A percentile compares a stretch with the other conserved stretches of the same genome.
Evolutionary conservation across 768 basidiomycete species (phyloP).

Genomic region (Daedalea quercina): DNA sequence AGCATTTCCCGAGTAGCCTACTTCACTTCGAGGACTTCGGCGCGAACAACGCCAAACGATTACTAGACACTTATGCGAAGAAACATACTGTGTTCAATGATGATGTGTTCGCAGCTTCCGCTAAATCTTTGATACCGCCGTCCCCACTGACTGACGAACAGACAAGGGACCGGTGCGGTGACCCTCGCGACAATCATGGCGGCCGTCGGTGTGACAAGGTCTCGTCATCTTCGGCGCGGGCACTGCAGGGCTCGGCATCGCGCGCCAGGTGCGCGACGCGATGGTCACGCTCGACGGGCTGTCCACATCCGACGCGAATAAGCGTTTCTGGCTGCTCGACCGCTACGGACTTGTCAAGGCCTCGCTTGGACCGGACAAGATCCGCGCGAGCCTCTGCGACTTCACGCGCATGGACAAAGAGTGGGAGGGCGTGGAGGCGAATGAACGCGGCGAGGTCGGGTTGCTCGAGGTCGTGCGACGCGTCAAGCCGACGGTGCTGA

Average conservation of each 20-base stretch:
- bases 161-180: slow-evolving; percentile 74
- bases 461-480: slow-evolving; percentile 66
- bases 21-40: slow-evolving; percentile 88
- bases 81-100: slow-evolving; percentile 75
- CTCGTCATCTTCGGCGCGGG: slow-evolving; percentile 75
- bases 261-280: slow-evolving; percentile 69
- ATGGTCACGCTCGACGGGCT: slow-evolving; percentile 50
- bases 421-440: slow-evolving; percentile 35
- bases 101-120: slow-evolving; percentile 49
- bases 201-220: slow-evolving; percentile 61
- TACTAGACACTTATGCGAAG: slow-evolving; percentile 56
- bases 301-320: slow-evolving; percentile 51
- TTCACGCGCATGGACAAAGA: slow-evolving; percentile 54
- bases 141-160: slow-evolving; percentile 16
- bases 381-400: slow-evolving; percentile 41
- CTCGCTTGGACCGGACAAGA: slow-evolving; percentile 36
- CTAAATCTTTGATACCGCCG: background rate
- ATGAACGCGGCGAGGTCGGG: slow-evolving; percentile 35
- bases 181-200: slow-evolving; percentile 65
- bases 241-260: slow-evolving; percentile 77
- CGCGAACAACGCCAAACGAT: slow-evolving; percentile 63
- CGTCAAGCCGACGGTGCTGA: slow-evolving; percentile 74
- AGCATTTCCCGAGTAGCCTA: slow-evolving; percentile 57
- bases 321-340: slow-evolving; percentile 70
- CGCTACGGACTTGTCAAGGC: slow-evolving; percentile 51